Percentiles rank a stretch among this genome's conserved stretches.
Conservation (phyloP, 225 moss, liverwort and hornwort species). For the Climacium dendroides region DNA sequence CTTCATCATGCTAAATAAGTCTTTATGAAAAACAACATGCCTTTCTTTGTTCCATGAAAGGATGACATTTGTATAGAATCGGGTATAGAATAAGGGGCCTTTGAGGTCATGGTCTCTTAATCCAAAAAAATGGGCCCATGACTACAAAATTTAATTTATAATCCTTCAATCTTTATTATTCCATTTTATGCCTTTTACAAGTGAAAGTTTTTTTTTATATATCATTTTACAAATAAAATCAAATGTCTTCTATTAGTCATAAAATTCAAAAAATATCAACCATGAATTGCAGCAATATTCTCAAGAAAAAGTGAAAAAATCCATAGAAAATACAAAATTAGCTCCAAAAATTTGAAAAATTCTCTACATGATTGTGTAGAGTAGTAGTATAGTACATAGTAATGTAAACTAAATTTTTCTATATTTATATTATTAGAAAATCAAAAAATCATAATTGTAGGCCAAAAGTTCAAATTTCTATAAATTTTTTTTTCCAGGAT, state of each 20-base stretch:
- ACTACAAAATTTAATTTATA: neutral
- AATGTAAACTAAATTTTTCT: neutral
- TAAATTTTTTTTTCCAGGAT: neutral
- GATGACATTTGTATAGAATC: neutral
- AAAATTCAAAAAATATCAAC: neutral
- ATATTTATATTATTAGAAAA: neutral
- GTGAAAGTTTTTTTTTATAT: too few relatives aligned
- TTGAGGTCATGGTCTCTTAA: neutral
- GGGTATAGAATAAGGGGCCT: too few relatives aligned
- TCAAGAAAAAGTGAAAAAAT: neutral
- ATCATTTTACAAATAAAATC: neutral
- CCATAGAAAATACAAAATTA: neutral
- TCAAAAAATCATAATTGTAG: rapidly evolving
- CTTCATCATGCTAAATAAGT: neutral
- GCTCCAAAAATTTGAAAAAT: neutral
- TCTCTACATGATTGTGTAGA: rapidly evolving
- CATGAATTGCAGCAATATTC: neutral
- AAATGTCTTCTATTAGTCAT: too few relatives aligned
- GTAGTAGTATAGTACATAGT: neutral
- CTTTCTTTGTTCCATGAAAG: neutral
- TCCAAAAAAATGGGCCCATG: rapidly evolving
- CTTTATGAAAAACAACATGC: too few relatives aligned
- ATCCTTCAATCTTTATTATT: neutral
- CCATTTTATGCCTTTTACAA: rapidly evolving
- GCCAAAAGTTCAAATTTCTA: neutral